Evolutionary conservation across 805 yeast genomes (phyloP), one percentile per base, ranked within the genome.

Genomic region (Candida rishiriensis): DNA sequence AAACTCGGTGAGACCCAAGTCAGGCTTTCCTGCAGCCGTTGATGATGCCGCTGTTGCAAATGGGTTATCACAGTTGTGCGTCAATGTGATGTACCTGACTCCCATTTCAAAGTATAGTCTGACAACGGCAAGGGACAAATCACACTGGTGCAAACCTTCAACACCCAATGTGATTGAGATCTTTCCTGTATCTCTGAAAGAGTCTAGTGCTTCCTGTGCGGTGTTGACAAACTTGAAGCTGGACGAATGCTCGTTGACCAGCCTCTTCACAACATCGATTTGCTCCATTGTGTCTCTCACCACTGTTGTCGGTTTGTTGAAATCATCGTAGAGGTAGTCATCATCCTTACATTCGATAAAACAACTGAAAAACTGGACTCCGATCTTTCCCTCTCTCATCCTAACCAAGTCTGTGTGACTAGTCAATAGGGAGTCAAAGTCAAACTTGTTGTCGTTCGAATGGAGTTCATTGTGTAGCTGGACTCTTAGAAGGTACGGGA

Each of bases 21-120:
- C 79, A n/a, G 63, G 65, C 35, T 61, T 60, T 2, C 78, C 78
- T 18, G 64, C 75, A 14, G 69, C 46, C 6, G 67, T 64, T 0
- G 76, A 68, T 8, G 72, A 63, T 6, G 78, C 78, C 14, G 79
- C 76, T 10, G 78, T 74, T 2, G 79, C 78, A 55, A 73, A 75
- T 2, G 79, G 78, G 48, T 75, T 75, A 51, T 74, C 78, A 56
- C 79, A 73, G 52, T 75, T 75, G 46, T 75, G 79, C 1, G 79
- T 75, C 45, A 75, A 52, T 0, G 80, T 75, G 39, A 73, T 71
- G 54, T 75, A 75, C 29, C 79, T 53, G 10, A 74, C 75, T 12
- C 80, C 79, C 29, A 75, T 49, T 8, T 71, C 74, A 51, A 54
- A 68, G 50, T 69, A 75, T 53, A 64, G 68, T 49, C 80, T 63